These are phyloP conservation scores for Musa itinerans DNA, from an alignment of 176 grass and related monocot species.

Conservation along the genomic window DNA sequence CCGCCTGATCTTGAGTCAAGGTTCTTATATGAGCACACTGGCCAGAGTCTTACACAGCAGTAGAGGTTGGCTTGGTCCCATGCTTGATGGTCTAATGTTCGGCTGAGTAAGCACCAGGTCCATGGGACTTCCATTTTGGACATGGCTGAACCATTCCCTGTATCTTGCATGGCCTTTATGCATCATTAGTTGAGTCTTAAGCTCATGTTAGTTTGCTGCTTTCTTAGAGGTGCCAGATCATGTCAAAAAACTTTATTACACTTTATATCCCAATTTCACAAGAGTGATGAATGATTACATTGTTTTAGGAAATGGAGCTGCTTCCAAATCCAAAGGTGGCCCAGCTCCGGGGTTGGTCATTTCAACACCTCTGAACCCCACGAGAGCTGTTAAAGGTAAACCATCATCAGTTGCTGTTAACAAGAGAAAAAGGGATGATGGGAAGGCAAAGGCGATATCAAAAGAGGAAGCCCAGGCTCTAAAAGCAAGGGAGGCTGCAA, in stretches of 20 bases:
- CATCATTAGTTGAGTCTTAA: background rate
- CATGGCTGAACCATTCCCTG: background rate
- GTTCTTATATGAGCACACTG: background rate
- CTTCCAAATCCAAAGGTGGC: constrained; percentile 36
- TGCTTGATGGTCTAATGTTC: too few species aligned
- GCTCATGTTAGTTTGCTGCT: background rate
- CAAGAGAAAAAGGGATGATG: constrained; percentile 67
- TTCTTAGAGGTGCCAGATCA: background rate
- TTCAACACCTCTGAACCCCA: constrained; percentile 57
- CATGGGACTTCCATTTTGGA: too few species aligned
- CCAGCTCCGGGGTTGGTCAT: constrained; percentile 56
- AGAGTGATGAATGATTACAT: background rate
- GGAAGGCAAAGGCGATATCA: constrained; percentile 48
- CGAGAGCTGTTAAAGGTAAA: constrained; percentile 47
- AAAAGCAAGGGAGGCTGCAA: constrained; percentile 64
- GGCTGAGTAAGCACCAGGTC: too few species aligned
- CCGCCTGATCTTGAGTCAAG: background rate
- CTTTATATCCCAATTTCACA: background rate
- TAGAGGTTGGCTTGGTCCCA: too few species aligned
- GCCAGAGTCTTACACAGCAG: background rate
- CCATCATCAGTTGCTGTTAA: constrained; percentile 41
- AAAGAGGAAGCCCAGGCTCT: constrained; percentile 81
- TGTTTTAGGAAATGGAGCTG: background rate
- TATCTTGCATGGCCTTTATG: background rate
- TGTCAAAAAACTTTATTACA: background rate